Evolutionary conservation across 495 filamentous ascomycete species (phyloP).

Genomic region (Penicillium canariense): DNA sequence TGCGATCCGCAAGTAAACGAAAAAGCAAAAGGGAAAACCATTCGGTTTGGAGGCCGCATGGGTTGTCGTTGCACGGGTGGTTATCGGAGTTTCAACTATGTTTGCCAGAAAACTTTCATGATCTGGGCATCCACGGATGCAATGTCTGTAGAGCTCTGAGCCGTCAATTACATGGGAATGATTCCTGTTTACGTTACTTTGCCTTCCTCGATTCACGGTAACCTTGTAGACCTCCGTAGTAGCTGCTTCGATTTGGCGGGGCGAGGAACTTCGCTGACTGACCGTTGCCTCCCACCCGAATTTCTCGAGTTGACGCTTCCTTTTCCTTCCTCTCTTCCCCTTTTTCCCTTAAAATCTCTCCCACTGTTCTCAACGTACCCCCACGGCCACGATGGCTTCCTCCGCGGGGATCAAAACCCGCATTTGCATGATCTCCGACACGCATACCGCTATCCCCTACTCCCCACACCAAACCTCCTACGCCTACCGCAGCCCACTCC

Average conservation of each 20-base stretch:
- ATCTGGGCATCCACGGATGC: conserved; percentile 44
- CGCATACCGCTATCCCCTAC: conserved; percentile 47
- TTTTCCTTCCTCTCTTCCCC: conserved; percentile 8
- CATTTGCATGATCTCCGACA: conserved; percentile 63
- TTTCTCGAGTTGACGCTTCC: neutral
- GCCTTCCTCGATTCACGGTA: neutral
- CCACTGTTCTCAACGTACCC: neutral
- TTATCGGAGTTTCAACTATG: conserved; percentile 50
- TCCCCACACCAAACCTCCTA: conserved; percentile 22
- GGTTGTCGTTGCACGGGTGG: conserved; percentile 41
- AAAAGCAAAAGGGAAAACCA: conserved; percentile 35
- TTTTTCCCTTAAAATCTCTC: neutral
- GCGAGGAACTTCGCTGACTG: neutral
- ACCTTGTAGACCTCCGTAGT: neutral
- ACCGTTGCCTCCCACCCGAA: neutral
- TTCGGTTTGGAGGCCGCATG: conserved; percentile 24
- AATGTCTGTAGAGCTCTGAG: conserved; percentile 47
- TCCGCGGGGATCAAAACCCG: conserved; percentile 40
- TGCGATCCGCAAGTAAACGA: conserved; percentile 91
- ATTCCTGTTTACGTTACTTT: conserved; percentile 32
- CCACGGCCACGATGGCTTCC: conserved; percentile 15
- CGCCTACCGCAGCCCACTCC: conserved; percentile 49
- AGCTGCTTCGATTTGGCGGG: neutral
- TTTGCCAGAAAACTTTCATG: conserved; percentile 41
- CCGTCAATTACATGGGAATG: conserved; percentile 41